Evolutionary conservation across 805 yeast species (phyloP), one percentile per base, ranked within the genome.

Genomic region (Candida endomychidarum): DNA sequence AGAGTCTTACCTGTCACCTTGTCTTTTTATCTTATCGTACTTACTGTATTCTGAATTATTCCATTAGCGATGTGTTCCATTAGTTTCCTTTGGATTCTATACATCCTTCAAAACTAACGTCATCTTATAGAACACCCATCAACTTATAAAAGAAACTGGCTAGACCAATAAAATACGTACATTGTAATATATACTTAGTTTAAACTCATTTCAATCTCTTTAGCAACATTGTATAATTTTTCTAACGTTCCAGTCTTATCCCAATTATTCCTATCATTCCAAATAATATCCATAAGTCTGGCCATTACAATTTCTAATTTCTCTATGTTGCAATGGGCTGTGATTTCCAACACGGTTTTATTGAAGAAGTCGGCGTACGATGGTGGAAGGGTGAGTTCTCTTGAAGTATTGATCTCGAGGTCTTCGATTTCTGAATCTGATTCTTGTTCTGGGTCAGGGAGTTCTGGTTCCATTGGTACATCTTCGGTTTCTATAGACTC

Each of bases 281-380:
- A 91, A 5, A 86, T 71, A 11, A 81, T 65, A 34, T 83, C 89
- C 66, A 86, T 78, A 35, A 89, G 53, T 32, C 71, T 69, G 2
- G 96, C 81, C 65, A 81, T 82, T 8, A 63, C 55, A 11, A 55
- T 53, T 45, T 70, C 75, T 37, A 69, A 50, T 37, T 49, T 56
- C 42, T 69, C 75, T 16, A 70, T 51, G 19, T 59, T 65, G 42
- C 46, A 65, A 31, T 60, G 53, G 17, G 57, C 57, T 3, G 74
- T 65, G n/a, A 53, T 48, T 17, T 51, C 55, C 8, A 61, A 53
- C 37, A 69, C 44, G 5, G 49, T 38, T 3, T 49, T 46, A 18
- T 47, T 43, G 49, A 68, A 64, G 38, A 64, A 53, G 8, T 38
- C 40, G 17, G 53, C 51, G 21, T 40, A 40, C 6, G 30, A 10